Conservation (phyloP, 164 flowering plant species). For the Piper longum region DNA sequence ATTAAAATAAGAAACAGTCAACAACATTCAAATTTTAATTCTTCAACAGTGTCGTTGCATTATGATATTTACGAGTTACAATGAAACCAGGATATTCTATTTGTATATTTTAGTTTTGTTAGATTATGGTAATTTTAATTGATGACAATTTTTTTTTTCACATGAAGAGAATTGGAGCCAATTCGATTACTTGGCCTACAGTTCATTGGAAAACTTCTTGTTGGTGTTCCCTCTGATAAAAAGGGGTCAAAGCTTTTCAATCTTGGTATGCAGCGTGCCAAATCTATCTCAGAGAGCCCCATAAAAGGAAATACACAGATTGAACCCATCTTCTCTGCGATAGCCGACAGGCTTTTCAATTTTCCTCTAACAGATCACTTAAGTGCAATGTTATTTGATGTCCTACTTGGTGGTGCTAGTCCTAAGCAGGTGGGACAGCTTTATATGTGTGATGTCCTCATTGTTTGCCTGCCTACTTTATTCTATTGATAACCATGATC, state of each 20-base stretch:
- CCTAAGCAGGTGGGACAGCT: constrained; percentile 71
- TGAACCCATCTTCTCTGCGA: constrained; percentile 60
- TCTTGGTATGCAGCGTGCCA: constrained; percentile 60
- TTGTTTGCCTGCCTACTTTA: not conserved
- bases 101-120: too few relatives aligned
- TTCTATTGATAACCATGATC: not conserved
- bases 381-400: constrained; percentile 90
- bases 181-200: constrained; percentile 86
- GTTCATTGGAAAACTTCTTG: constrained; percentile 83
- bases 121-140: too few relatives aligned
- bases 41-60: too few relatives aligned
- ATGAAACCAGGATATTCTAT: too few relatives aligned
- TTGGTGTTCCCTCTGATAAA: constrained; percentile 88
- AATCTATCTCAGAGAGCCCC: constrained; percentile 47
- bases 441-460: not conserved
- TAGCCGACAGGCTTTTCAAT: constrained; percentile 74
- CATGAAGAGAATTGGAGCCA: constrained; percentile 72
- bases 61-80: too few relatives aligned
- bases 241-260: constrained; percentile 76
- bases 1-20: too few relatives aligned
- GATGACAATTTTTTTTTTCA: not conserved
- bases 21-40: too few relatives aligned
- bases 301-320: constrained; percentile 33
- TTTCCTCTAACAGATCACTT: constrained; percentile 74
- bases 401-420: constrained; percentile 99